These are phyloP conservation scores for Leptoxyphium fumago DNA, from an alignment of 2,329 filamentous ascomycete species.

Conservation along the genomic window DNA sequence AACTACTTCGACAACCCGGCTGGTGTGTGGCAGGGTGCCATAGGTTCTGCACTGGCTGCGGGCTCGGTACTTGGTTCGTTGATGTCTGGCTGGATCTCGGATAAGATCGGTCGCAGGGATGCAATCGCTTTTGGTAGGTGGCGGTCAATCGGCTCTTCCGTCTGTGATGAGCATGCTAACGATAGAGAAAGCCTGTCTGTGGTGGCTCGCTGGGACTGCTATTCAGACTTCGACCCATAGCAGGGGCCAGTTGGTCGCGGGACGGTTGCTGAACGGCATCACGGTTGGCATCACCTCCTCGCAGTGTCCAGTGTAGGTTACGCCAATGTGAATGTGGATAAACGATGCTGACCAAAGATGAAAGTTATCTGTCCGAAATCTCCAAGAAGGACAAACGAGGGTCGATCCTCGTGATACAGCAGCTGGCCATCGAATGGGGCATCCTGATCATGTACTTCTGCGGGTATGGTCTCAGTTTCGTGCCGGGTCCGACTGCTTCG, in stretches of 20 bases:
- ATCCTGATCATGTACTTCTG: conserved; percentile 36
- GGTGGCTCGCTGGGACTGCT: conserved; percentile 33
- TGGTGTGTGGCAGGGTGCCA: conserved; percentile 34
- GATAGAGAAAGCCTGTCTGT: conserved; percentile 24
- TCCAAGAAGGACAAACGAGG: conserved; percentile 29
- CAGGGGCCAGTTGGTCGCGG: conserved; percentile 29
- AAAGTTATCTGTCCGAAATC: conserved; percentile 24
- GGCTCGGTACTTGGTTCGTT: conserved; percentile 35
- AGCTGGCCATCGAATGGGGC: conserved; percentile 30
- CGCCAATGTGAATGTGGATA: not conserved
- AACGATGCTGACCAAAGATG: not conserved
- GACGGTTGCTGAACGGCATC: conserved; percentile 27
- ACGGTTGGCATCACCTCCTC: conserved; percentile 29
- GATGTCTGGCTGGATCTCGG: conserved; percentile 31
- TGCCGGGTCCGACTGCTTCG: conserved; percentile 20
- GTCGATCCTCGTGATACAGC: conserved; percentile 29
- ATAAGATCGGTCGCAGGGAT: conserved; percentile 32
- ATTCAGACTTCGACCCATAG: conserved; percentile 25
- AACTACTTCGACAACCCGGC: conserved; percentile 37
- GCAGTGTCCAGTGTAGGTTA: conserved; percentile 28
- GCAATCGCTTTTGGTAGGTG: conserved; percentile 26
- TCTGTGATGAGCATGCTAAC: too few relatives aligned
- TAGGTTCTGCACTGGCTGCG: conserved; percentile 34
- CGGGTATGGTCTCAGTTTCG: conserved; percentile 31
- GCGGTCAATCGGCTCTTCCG: not conserved